These are phyloP conservation scores for Noccaea bulbosa DNA, from an alignment of 345 rosid species.

Conservation along the genomic window DNA sequence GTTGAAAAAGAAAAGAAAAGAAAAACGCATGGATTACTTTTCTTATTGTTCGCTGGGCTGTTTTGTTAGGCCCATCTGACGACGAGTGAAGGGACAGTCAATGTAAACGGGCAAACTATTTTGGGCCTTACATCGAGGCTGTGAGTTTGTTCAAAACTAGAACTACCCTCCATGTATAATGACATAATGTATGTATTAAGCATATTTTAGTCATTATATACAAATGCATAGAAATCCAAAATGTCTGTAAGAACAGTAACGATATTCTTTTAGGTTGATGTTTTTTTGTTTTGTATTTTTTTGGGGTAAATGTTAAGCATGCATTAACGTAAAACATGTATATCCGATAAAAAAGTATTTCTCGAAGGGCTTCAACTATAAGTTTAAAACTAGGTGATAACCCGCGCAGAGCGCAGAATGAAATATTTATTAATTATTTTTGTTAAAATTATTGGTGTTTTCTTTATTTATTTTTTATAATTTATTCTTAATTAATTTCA, in stretches of 20 bases:
- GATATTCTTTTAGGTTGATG: too few species aligned
- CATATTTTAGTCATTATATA: background rate
- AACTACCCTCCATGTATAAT: background rate
- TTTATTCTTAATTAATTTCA: too few species aligned
- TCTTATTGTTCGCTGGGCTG: background rate
- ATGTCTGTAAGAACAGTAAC: background rate
- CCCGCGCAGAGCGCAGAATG: too few species aligned
- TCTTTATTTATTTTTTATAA: too few species aligned
- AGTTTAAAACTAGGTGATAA: too few species aligned
- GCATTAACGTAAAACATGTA: background rate
- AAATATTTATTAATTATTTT: too few species aligned
- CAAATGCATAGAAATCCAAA: background rate
- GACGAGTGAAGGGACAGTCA: background rate
- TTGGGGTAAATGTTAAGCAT: background rate
- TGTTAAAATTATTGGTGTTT: too few species aligned
- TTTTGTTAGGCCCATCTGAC: background rate
- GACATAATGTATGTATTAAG: too few species aligned
- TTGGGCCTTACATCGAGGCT: constrained; percentile 11
- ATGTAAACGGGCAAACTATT: background rate
- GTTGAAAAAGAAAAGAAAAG: too few species aligned
- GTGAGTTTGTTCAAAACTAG: background rate
- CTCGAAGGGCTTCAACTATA: too few species aligned
- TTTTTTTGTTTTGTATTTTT: too few species aligned
- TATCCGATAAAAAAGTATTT: too few species aligned
- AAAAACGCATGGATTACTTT: background rate